These are phyloP conservation scores for Colletotrichum lini DNA, from an alignment of 2,329 filamentous ascomycete genomes.

Conservation along the genomic window DNA sequence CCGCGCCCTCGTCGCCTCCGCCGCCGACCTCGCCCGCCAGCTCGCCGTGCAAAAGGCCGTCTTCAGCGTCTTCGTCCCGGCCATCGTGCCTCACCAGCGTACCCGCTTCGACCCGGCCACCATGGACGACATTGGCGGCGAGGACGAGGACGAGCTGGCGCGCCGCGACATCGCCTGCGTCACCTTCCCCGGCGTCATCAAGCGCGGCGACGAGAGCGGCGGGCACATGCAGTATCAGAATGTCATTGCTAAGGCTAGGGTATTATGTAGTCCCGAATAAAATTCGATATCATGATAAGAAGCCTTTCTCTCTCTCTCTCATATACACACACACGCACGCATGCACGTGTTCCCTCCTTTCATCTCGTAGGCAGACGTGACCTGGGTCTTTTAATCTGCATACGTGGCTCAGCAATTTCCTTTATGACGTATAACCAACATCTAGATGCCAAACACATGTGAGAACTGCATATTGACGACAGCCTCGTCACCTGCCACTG, in stretches of 20 bases:
- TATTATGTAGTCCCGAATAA: constrained; percentile 70
- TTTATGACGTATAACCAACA: neutral
- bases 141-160: constrained; percentile 69
- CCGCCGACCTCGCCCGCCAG: constrained; percentile 70
- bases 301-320: neutral
- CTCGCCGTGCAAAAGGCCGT: constrained; percentile 72
- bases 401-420: no score
- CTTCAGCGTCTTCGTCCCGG: constrained; percentile 70
- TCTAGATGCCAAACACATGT: neutral
- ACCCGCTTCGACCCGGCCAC: constrained; percentile 69
- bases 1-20: constrained; percentile 65
- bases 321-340: no score
- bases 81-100: constrained; percentile 65
- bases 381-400: neutral
- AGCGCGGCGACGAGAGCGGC: constrained; percentile 76
- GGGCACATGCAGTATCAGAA: constrained; percentile 73
- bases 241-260: constrained; percentile 76
- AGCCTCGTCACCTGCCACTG: neutral
- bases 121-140: constrained; percentile 78
- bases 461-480: neutral
- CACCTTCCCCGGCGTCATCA: constrained; percentile 75
- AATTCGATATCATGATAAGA: constrained; percentile 7
- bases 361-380: no score
- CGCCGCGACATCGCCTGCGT: constrained; percentile 72
- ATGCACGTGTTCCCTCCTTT: no score